Conservation (phyloP, 1,284 basidiomycete genomes). For the Austroboletus olivaceoglutinosus region DNA sequence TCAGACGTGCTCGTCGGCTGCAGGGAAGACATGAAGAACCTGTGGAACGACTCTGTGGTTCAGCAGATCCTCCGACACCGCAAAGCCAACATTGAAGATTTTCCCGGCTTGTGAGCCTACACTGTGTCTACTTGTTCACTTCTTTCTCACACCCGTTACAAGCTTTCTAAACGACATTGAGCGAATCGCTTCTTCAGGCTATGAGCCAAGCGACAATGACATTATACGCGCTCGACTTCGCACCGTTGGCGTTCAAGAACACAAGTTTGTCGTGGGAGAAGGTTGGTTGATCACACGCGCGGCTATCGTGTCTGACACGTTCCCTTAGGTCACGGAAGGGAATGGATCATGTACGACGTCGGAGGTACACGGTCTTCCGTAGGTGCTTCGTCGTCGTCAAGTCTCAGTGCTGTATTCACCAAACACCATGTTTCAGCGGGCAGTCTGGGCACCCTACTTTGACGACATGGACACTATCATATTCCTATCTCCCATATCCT, state of each 20-base stretch:
- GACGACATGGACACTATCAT: slow-evolving; percentile 71
- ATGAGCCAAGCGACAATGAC: slow-evolving; percentile 69
- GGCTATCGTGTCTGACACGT: not conserved
- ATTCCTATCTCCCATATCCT: slow-evolving; percentile 68
- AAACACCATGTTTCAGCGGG: slow-evolving; percentile 42
- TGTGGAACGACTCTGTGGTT: slow-evolving; percentile 64
- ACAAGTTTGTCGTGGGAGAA: slow-evolving; percentile 63
- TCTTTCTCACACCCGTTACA: not conserved
- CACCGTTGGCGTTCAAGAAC: slow-evolving; percentile 73
- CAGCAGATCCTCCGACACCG: slow-evolving; percentile 51
- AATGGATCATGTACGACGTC: slow-evolving; percentile 73
- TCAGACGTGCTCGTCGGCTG: slow-evolving; percentile 57
- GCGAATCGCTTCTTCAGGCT: slow-evolving; percentile 56
- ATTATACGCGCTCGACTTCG: slow-evolving; percentile 67
- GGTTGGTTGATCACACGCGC: slow-evolving; percentile 40
- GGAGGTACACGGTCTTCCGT: slow-evolving; percentile 69
- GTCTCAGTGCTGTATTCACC: slow-evolving; percentile 2
- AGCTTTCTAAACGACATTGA: slow-evolving; percentile 63
- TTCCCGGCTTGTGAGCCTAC: slow-evolving; percentile 63
- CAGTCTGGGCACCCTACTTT: slow-evolving; percentile 72
- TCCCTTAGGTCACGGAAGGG: slow-evolving; percentile 41
- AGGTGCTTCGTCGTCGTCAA: slow-evolving; percentile 22
- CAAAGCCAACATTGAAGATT: slow-evolving; percentile 57
- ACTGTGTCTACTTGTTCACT: not conserved
- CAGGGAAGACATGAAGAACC: slow-evolving; percentile 58